A percentile compares a stretch with the other conserved stretches of the same genome.
phyloP scores from a whole-genome alignment of 257 asterid species.

The Ligustrum vulgare region DNA sequence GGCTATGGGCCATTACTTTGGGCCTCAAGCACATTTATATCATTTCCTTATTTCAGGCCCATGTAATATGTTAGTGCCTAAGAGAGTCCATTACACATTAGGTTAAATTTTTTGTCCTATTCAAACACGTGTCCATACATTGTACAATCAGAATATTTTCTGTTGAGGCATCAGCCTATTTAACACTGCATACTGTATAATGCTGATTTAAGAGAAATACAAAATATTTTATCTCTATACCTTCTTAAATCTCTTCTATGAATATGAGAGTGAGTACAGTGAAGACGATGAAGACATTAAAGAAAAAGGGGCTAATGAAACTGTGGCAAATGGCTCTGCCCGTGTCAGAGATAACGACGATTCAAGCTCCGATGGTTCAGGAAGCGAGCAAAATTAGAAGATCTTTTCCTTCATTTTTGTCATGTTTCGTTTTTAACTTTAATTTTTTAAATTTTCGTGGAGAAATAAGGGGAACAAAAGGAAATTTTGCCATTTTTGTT shows the following conservation, averaged over 20 bases:
- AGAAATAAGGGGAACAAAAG: not conserved
- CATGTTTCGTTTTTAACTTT: not conserved
- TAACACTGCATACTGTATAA: too few relatives aligned
- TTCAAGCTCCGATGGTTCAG: slow-evolving; percentile 66
- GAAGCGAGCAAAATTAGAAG: slow-evolving; percentile 51
- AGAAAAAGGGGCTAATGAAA: slow-evolving; percentile 43
- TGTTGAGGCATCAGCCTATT: too few relatives aligned
- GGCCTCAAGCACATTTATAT: too few relatives aligned
- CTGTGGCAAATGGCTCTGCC: slow-evolving; percentile 58
- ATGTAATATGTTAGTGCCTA: too few relatives aligned
- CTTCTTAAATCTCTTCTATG: slow-evolving; percentile 20
- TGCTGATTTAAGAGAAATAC: too few relatives aligned
- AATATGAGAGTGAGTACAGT: slow-evolving; percentile 90
- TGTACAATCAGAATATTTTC: too few relatives aligned
- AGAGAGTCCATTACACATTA: too few relatives aligned
- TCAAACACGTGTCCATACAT: too few relatives aligned
- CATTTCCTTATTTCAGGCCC: too few relatives aligned
- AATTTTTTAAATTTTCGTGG: not conserved
- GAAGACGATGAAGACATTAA: slow-evolving; percentile 87
- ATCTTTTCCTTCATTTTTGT: not conserved
- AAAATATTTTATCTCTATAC: too few relatives aligned
- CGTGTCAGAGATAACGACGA: slow-evolving; percentile 31
- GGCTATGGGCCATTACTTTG: too few relatives aligned
- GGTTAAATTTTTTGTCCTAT: too few relatives aligned
- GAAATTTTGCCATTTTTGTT: not conserved